Evolutionary conservation across 2,329 filamentous ascomycete species (phyloP).

Genomic region (Verticillium klebahnii): DNA sequence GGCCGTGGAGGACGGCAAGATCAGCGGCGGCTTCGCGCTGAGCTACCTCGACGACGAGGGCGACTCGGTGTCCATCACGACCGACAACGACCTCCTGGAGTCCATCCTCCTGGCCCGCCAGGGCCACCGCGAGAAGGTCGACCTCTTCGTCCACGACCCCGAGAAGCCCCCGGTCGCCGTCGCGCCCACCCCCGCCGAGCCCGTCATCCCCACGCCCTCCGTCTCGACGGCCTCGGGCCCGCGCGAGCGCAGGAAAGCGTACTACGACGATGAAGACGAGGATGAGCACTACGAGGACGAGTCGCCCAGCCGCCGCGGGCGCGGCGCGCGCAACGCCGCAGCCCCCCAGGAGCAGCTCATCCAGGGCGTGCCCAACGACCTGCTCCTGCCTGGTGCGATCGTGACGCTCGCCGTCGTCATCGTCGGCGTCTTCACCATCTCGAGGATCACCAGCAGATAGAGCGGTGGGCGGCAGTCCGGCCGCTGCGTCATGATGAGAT

Average conservation of each 20-base stretch:
- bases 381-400: conserved; percentile 88
- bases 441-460: conserved; percentile 58
- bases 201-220: conserved; percentile 38
- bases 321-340: conserved; percentile 27
- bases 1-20: conserved; percentile 68
- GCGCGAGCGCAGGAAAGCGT: conserved; percentile 44
- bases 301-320: conserved; percentile 40
- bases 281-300: conserved; percentile 51
- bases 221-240: conserved; percentile 39
- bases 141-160: conserved; percentile 93
- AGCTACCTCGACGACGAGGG: conserved; percentile 97
- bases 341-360: conserved; percentile 72
- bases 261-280: conserved; percentile 52
- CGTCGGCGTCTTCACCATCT: conserved; percentile 85
- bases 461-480: conserved; percentile 6
- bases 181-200: conserved; percentile 42
- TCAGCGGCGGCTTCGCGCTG: conserved; percentile 80
- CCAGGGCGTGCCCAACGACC: conserved; percentile 86
- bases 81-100: conserved; percentile 87
- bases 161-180: conserved; percentile 76
- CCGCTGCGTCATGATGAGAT: conserved; percentile 27
- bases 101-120: conserved; percentile 80
- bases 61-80: conserved; percentile 94
- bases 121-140: conserved; percentile 82
- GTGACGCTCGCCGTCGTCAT: conserved; percentile 94